A percentile compares a stretch with the other conserved stretches of the same genome.
phyloP scores from a whole-genome alignment of 495 filamentous ascomycete species.

The Penicillium waksmanii region DNA sequence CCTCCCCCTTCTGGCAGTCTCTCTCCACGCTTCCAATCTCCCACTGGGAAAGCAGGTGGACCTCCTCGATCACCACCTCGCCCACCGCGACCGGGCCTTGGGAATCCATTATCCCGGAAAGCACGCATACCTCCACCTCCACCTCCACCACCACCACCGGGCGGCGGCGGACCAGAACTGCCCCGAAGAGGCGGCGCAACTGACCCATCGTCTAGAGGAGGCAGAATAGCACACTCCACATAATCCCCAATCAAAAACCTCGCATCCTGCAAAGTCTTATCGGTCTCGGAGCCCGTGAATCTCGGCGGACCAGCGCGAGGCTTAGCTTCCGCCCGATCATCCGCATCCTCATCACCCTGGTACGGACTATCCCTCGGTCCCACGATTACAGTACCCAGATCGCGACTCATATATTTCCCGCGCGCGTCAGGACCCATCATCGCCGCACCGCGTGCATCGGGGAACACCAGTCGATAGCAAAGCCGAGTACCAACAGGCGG shows the following conservation, averaged over 20 bases:
- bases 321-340: constrained; percentile 35
- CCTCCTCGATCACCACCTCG: constrained; percentile 25
- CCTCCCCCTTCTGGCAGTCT: constrained; percentile 46
- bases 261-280: constrained; percentile 73
- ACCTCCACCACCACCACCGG: constrained; percentile 1
- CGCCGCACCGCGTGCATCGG: constrained; percentile 66
- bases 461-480: constrained; percentile 84
- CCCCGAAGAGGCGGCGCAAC: constrained; percentile 59
- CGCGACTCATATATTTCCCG: constrained; percentile 69
- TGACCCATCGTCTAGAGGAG: constrained; percentile 73
- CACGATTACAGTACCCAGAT: constrained; percentile 82
- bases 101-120: constrained; percentile 53
- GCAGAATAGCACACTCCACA: constrained; percentile 77
- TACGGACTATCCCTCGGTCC: constrained; percentile 42
- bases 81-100: constrained; percentile 32
- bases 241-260: constrained; percentile 89
- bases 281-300: constrained; percentile 58
- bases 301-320: constrained; percentile 32
- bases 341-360: constrained; percentile 53
- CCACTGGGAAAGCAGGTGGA: constrained; percentile 23
- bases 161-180: constrained; percentile 20
- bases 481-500: constrained; percentile 81
- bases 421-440: constrained; percentile 49
- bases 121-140: constrained; percentile 49
- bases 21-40: constrained; percentile 51